Conservation (phyloP, 306 rosid species). For the Acacia confusa region DNA sequence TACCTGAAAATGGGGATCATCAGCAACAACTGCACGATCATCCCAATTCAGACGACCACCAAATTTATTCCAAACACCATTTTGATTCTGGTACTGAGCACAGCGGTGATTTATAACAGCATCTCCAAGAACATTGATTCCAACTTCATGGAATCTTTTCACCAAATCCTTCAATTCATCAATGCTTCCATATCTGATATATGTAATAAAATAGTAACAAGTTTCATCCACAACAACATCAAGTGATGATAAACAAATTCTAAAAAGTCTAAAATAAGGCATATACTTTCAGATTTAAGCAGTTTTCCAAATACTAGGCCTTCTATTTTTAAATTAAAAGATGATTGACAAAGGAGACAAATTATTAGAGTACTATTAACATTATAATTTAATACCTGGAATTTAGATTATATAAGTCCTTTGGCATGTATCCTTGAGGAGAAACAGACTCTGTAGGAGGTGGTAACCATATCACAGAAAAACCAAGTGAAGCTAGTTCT, state of each 20-base stretch:
- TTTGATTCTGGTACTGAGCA: constrained; percentile 70
- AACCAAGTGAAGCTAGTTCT: constrained; percentile 70
- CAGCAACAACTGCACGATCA: constrained; percentile 78
- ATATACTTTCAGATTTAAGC: constrained; percentile 10
- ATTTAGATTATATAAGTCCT: constrained; percentile 78
- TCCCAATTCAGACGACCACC: constrained; percentile 91
- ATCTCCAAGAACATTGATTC: constrained; percentile 80
- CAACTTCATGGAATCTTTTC: constrained; percentile 61
- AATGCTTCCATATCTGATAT: constrained; percentile 71
- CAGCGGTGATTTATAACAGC: constrained; percentile 92
- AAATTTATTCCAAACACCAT: constrained; percentile 86
- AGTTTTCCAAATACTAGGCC: not conserved
- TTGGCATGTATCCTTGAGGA: constrained; percentile 94
- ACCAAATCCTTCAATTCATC: constrained; percentile 78
- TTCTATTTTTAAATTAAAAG: constrained; percentile 10
- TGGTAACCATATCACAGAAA: constrained; percentile 82
- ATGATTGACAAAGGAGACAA: not conserved
- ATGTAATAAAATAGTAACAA: constrained; percentile 15
- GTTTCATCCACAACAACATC: constrained; percentile 13
- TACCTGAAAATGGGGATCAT: constrained; percentile 96
- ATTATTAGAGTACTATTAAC: not conserved
- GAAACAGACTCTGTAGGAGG: constrained; percentile 94
- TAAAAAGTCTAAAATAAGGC: constrained; percentile 17
- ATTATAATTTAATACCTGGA: constrained; percentile 58
- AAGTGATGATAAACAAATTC: constrained; percentile 1